Evolutionary conservation across 2,329 filamentous ascomycete genomes (phyloP).

Genomic region (Anthostomella pinea): DNA sequence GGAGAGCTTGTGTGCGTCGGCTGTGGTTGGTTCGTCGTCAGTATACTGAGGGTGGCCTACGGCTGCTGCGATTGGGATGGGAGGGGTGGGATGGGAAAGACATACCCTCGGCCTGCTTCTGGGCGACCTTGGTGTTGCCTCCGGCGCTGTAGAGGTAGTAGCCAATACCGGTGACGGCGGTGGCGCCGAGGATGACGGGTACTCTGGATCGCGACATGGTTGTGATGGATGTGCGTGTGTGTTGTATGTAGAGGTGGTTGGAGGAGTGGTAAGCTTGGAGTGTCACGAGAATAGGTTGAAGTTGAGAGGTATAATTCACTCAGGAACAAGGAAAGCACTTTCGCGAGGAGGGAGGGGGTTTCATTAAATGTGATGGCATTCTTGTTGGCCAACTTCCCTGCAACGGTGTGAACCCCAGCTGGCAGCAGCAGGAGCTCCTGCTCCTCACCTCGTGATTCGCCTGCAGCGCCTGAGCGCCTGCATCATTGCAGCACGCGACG

Average conservation of each 20-base stretch:
- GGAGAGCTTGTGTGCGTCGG: slow-evolving; percentile 70
- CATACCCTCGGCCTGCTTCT: slow-evolving; percentile 80
- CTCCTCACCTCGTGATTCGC: slow-evolving; percentile 1
- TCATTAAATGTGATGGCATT: no score
- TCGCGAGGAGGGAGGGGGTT: no score
- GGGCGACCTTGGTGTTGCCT: slow-evolving; percentile 75
- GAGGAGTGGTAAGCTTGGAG: slow-evolving; percentile 7
- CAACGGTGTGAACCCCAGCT: no score
- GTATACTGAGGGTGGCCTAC: no score
- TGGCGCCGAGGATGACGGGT: slow-evolving; percentile 44
- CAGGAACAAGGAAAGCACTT: no score
- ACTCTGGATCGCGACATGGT: slow-evolving; percentile 19
- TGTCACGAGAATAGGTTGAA: no score
- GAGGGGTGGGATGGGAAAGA: not conserved
- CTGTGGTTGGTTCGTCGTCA: slow-evolving; percentile 43
- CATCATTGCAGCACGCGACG: no score
- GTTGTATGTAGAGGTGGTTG: not conserved
- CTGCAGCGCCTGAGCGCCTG: not conserved
- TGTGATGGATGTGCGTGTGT: not conserved
- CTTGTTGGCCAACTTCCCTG: no score
- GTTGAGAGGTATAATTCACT: no score
- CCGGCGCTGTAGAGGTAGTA: slow-evolving; percentile 93
- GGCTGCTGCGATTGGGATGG: no score
- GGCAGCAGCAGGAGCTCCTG: no score
- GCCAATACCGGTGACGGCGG: slow-evolving; percentile 65